Evolutionary conservation across 2,329 filamentous ascomycete species (phyloP).

Genomic region (Penicillium sclerotigenum): DNA sequence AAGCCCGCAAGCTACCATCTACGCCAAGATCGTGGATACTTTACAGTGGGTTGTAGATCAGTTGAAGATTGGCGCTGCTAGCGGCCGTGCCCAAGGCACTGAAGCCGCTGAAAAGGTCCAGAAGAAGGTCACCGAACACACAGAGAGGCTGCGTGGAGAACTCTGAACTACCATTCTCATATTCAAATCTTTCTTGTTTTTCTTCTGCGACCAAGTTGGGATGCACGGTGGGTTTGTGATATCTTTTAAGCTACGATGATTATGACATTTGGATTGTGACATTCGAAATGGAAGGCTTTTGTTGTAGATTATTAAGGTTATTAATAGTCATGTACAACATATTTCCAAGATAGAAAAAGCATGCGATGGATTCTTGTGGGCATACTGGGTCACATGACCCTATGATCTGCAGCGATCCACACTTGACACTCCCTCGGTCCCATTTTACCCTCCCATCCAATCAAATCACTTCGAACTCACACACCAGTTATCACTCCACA

Average conservation of each 20-base stretch:
- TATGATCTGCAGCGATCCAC: background rate
- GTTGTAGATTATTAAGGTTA: background rate
- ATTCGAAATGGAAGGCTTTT: background rate
- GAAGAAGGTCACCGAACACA: constrained; percentile 52
- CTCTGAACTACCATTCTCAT: constrained; percentile 21
- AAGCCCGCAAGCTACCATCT: constrained; percentile 62
- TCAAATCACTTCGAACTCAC: background rate
- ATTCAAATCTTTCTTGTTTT: background rate
- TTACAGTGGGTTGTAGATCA: constrained; percentile 50
- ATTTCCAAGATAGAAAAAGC: too few relatives aligned
- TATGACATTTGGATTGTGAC: constrained; percentile 13
- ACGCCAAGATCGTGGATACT: constrained; percentile 57
- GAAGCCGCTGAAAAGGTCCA: constrained; percentile 46
- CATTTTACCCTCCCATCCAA: background rate
- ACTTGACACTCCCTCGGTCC: background rate
- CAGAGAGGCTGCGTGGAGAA: constrained; percentile 35
- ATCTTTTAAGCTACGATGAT: constrained; percentile 17
- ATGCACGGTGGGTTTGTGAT: background rate
- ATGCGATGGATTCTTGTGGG: background rate
- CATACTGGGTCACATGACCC: background rate
- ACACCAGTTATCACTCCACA: too few relatives aligned
- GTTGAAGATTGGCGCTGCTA: constrained; percentile 48
- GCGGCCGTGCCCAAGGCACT: constrained; percentile 48
- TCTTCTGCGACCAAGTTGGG: background rate
- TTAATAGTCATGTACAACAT: too few relatives aligned